These are phyloP conservation scores for Neurospora cerealis DNA, from an alignment of 495 filamentous ascomycete genomes.

Conservation along the genomic window DNA sequence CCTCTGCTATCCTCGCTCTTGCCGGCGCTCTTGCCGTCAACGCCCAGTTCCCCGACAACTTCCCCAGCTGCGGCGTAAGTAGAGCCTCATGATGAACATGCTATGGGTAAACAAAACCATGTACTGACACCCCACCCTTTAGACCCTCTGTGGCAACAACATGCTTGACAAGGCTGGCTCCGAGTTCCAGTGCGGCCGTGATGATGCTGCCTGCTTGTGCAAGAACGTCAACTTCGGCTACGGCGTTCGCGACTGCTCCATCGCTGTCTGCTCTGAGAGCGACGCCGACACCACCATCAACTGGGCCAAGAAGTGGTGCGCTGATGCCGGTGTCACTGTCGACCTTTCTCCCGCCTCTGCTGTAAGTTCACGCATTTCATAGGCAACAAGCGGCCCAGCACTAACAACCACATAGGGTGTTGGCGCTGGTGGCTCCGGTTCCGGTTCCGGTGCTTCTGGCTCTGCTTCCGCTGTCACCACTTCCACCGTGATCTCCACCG, in stretches of 20 bases:
- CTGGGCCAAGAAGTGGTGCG: slow-evolving; percentile 27
- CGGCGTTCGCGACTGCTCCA: slow-evolving; percentile 73
- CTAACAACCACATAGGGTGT: not conserved
- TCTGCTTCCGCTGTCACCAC: slow-evolving; percentile 15
- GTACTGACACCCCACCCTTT: slow-evolving; percentile 9
- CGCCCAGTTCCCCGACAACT: slow-evolving; percentile 21
- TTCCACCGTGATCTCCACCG: slow-evolving; percentile 16
- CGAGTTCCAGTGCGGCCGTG: slow-evolving; percentile 46
- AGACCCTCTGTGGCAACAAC: slow-evolving; percentile 61
- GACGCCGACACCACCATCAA: slow-evolving; percentile 20
- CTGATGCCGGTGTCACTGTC: slow-evolving; percentile 8
- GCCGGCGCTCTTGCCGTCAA: slow-evolving; percentile 18
- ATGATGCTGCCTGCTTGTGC: slow-evolving; percentile 62
- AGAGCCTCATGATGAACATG: not conserved
- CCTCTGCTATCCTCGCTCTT: slow-evolving; percentile 19
- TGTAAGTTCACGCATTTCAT: slow-evolving; percentile 1
- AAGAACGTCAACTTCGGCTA: slow-evolving; percentile 54
- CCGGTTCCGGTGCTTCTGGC: not conserved
- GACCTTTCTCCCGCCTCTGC: slow-evolving; percentile 18
- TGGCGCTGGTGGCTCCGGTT: not conserved
- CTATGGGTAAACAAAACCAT: not conserved
- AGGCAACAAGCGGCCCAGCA: not conserved
- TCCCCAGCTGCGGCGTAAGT: slow-evolving; percentile 35
- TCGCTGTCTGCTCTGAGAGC: slow-evolving; percentile 46
- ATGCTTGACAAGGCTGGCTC: slow-evolving; percentile 52